These are phyloP conservation scores for Grigorovia humatica DNA, from an alignment of 805 yeast genomes.

Conservation along the genomic window DNA sequence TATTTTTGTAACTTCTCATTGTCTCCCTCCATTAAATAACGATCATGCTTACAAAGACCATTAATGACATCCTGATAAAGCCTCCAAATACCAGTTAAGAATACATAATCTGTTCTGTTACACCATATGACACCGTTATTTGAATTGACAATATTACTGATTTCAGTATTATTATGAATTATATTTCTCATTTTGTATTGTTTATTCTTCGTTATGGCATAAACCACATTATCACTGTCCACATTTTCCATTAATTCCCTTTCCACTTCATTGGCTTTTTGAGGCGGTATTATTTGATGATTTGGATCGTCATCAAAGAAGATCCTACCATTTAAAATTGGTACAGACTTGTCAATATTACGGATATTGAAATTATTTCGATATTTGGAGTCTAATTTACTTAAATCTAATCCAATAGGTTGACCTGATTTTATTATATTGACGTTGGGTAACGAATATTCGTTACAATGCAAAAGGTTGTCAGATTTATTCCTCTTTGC, in stretches of 20 bases:
- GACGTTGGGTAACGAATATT: conserved; percentile 19
- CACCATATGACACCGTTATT: conserved; percentile 80
- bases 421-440: neutral
- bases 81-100: conserved; percentile 82
- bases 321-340: neutral
- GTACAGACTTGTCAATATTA: neutral
- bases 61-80: conserved; percentile 27
- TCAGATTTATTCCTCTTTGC: conserved; percentile 2
- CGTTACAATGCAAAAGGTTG: conserved; percentile 13
- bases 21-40: neutral
- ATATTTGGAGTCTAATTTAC: neutral
- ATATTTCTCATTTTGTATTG: conserved; percentile 14
- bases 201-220: conserved; percentile 19
- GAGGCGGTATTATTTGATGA: neutral
- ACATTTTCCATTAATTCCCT: neutral
- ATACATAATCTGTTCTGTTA: conserved; percentile 72
- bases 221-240: neutral
- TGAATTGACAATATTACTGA: conserved; percentile 14
- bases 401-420: neutral
- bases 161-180: neutral
- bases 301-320: neutral
- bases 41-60: conserved; percentile 10
- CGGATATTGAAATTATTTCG: neutral
- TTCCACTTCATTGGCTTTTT: neutral
- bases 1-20: neutral